These are phyloP conservation scores for Phoma herbarum DNA, from an alignment of 2,329 filamentous ascomycete genomes.

Conservation along the genomic window DNA sequence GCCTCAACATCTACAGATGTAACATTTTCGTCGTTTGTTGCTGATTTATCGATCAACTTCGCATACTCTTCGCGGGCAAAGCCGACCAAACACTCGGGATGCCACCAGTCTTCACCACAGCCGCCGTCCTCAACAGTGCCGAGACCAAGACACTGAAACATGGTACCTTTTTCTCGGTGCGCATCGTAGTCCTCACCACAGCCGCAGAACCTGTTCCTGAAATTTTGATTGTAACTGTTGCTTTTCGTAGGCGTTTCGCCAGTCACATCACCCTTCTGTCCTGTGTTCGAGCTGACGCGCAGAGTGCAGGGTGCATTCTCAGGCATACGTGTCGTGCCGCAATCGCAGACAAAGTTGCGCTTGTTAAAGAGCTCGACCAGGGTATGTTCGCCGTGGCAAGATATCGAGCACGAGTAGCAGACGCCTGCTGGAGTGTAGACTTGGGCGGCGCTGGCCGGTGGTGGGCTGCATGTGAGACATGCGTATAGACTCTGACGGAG, in stretches of 20 bases:
- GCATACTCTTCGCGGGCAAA: slow-evolving; percentile 77
- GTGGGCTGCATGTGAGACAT: slow-evolving; percentile 91
- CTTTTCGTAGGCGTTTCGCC: slow-evolving; percentile 74
- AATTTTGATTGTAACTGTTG: slow-evolving; percentile 97
- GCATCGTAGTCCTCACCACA: slow-evolving; percentile 90
- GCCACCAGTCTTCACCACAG: slow-evolving; percentile 98
- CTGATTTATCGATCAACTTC: slow-evolving; percentile 47
- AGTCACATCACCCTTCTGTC: slow-evolving; percentile 77
- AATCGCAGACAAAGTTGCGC: slow-evolving; percentile 95
- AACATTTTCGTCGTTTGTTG: slow-evolving; percentile 22
- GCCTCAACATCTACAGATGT: slow-evolving; percentile 22
- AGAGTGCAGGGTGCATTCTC: slow-evolving; percentile 76
- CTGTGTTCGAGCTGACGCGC: slow-evolving; percentile 75
- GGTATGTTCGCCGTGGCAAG: slow-evolving; percentile 93
- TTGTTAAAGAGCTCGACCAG: slow-evolving; percentile 97
- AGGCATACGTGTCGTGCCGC: slow-evolving; percentile 83
- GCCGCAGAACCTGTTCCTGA: slow-evolving; percentile 88
- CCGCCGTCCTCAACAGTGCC: slow-evolving; percentile 82
- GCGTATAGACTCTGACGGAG: slow-evolving; percentile 90
- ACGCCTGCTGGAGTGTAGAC: slow-evolving; percentile 79
- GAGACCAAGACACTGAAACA: slow-evolving; percentile 95
- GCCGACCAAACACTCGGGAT: slow-evolving; percentile 89
- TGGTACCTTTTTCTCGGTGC: slow-evolving; percentile 89
- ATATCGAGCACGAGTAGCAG: slow-evolving; percentile 96
- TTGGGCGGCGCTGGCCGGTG: slow-evolving; percentile 69